These are phyloP conservation scores for Apophysomyces variabilis DNA, from an alignment of 371 early-diverging fungal species.

Conservation along the genomic window DNA sequence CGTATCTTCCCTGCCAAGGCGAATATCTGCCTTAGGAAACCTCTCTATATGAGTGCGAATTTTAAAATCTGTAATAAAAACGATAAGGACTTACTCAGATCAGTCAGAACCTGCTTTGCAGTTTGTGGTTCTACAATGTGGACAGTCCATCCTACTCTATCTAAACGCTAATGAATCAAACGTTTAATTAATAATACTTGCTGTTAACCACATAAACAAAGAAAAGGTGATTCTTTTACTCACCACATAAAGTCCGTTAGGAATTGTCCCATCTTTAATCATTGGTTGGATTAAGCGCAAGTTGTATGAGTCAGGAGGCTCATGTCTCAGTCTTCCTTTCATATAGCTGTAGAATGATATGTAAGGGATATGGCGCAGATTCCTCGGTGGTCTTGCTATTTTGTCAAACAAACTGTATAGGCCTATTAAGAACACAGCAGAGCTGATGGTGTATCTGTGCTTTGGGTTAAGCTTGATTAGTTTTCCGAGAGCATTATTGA, in stretches of 20 bases:
- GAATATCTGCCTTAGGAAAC: constrained; percentile 26
- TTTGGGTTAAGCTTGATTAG: not conserved
- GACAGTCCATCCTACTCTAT: constrained; percentile 27
- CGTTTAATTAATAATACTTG: not conserved
- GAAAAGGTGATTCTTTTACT: not conserved
- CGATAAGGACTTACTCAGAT: constrained; percentile 14
- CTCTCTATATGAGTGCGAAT: constrained; percentile 17
- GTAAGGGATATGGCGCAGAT: constrained; percentile 20
- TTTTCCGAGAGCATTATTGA: not conserved
- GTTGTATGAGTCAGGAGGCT: not conserved
- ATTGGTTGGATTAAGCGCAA: constrained; percentile 4
- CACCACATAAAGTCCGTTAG: constrained; percentile 21
- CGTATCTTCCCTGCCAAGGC: not conserved
- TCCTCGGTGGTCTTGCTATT: constrained; percentile 15
- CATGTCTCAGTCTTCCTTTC: constrained; percentile 5
- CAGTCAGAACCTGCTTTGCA: constrained; percentile 20
- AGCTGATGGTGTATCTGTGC: not conserved
- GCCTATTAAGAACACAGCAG: not conserved
- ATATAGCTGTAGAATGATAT: constrained; percentile 15
- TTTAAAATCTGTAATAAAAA: not conserved
- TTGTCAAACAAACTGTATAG: not conserved
- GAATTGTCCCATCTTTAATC: constrained; percentile 6
- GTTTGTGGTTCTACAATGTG: constrained; percentile 25
- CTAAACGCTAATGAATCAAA: constrained; percentile 16
- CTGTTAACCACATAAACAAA: not conserved